Evolutionary conservation across 2,329 filamentous ascomycete species (phyloP).

Genomic region (Ophiocordyceps sinensis): DNA sequence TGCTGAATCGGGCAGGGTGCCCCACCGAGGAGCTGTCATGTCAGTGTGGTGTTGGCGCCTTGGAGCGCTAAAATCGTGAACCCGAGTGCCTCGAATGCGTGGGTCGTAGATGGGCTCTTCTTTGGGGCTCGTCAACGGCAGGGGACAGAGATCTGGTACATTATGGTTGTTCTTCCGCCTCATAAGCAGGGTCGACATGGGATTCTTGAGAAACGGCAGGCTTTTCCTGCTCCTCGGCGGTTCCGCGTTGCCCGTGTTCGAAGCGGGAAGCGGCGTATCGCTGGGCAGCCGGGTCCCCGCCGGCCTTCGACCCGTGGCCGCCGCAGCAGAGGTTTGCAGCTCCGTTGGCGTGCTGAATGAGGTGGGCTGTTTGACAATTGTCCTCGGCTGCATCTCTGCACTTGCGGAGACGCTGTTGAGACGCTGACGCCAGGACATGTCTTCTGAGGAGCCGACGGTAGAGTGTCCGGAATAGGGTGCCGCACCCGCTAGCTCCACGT

Average conservation of each 20-base stretch:
- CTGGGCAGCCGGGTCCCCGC: conserved; percentile 23
- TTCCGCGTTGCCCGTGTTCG: conserved; percentile 19
- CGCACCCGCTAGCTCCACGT: conserved; percentile 7
- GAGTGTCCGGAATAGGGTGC: not conserved
- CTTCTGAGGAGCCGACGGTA: not conserved
- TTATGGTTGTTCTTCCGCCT: conserved; percentile 40
- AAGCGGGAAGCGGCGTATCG: conserved; percentile 19
- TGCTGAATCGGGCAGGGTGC: conserved; percentile 3
- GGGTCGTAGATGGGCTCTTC: conserved; percentile 43
- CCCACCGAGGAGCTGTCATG: conserved; percentile 5
- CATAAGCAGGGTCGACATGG: conserved; percentile 43
- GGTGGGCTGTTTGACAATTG: conserved; percentile 15
- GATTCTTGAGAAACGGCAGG: conserved; percentile 43
- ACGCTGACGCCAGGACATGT: conserved; percentile 1
- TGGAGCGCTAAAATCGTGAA: conserved; percentile 53
- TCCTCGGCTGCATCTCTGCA: conserved; percentile 16
- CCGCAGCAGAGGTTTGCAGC: conserved; percentile 20
- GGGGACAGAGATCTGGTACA: conserved; percentile 25
- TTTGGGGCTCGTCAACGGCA: conserved; percentile 22
- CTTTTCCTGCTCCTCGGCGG: conserved; percentile 35
- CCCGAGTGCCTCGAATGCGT: conserved; percentile 46
- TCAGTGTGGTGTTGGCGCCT: conserved; percentile 25
- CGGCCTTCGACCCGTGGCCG: conserved; percentile 25
- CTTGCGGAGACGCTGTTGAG: not conserved
- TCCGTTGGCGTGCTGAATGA: conserved; percentile 37